Evolutionary conservation across 495 filamentous ascomycete species (phyloP).

Genomic region (Aspergillus biplanus): DNA sequence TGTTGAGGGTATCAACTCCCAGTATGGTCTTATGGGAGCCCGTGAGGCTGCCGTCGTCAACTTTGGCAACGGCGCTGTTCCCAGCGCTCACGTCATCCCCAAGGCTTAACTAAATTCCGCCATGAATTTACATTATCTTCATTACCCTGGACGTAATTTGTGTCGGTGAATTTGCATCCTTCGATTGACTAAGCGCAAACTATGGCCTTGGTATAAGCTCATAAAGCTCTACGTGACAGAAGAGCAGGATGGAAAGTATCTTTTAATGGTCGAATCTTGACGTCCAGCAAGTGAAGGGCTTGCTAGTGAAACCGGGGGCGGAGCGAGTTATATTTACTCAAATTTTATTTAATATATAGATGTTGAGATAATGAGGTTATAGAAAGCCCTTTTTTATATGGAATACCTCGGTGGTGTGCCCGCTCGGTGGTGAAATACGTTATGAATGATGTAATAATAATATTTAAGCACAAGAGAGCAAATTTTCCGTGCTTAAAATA

Average conservation of each 20-base stretch:
- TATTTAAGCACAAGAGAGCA: no score
- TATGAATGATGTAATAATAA: no score
- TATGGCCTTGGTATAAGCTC: not conserved
- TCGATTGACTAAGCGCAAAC: not conserved
- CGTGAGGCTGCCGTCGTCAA: constrained; percentile 46
- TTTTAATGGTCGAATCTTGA: not conserved
- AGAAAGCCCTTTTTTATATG: no score
- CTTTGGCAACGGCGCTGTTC: constrained; percentile 42
- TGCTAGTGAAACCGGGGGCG: not conserved
- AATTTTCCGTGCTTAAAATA: no score
- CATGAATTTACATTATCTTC: not conserved
- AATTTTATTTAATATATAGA: no score
- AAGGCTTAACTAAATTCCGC: constrained; percentile 30
- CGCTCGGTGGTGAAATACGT: no score
- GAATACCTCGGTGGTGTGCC: no score
- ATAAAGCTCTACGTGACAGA: not conserved
- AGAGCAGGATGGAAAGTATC: constrained; percentile 4
- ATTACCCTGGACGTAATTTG: not conserved
- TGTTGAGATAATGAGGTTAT: no score
- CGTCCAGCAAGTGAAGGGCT: not conserved
- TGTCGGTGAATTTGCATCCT: not conserved
- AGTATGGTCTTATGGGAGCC: constrained; percentile 78
- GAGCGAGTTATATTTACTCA: not conserved
- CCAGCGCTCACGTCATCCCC: constrained; percentile 44
- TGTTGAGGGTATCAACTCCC: constrained; percentile 78